Evolutionary conservation across 1,284 basidiomycete species (phyloP).

Genomic region (Ganoderma meredithae): DNA sequence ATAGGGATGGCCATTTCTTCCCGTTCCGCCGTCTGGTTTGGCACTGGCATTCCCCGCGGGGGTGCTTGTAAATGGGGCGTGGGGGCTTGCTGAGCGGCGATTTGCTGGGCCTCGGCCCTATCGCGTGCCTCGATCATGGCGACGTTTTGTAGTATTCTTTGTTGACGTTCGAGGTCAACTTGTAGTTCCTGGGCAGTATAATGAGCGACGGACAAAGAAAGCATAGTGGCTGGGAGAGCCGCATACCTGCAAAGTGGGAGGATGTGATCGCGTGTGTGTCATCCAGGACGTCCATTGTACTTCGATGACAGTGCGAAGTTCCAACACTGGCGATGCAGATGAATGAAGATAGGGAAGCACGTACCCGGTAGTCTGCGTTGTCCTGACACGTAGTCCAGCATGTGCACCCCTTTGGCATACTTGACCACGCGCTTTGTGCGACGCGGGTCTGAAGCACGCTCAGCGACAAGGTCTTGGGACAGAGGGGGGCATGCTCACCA

Average conservation of each 20-base stretch:
- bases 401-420: slow-evolving; percentile 39
- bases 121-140: slow-evolving; percentile 42
- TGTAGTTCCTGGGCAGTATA: slow-evolving; percentile 34
- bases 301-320: slow-evolving; percentile 12
- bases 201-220: neutral
- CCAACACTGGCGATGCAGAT: neutral
- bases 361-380: slow-evolving; percentile 38
- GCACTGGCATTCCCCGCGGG: neutral
- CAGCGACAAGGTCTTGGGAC: neutral
- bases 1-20: neutral
- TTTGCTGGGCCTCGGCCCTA: slow-evolving; percentile 33
- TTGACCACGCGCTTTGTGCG: slow-evolving; percentile 44
- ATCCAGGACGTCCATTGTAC: slow-evolving; percentile 45
- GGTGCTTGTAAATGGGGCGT: slow-evolving; percentile 19
- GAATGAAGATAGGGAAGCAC: neutral
- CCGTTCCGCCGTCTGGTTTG: neutral
- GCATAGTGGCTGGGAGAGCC: neutral
- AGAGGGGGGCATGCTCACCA: slow-evolving; percentile 26
- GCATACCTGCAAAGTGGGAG: slow-evolving; percentile 39
- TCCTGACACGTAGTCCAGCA: slow-evolving; percentile 40
- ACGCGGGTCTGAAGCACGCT: slow-evolving; percentile 23
- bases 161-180: slow-evolving; percentile 39
- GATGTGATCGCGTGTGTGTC: slow-evolving; percentile 41
- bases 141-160: slow-evolving; percentile 34
- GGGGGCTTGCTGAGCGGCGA: slow-evolving; percentile 25